These are phyloP conservation scores for Microthlaspi erraticum DNA, from an alignment of 345 rosid genomes.

Conservation along the genomic window DNA sequence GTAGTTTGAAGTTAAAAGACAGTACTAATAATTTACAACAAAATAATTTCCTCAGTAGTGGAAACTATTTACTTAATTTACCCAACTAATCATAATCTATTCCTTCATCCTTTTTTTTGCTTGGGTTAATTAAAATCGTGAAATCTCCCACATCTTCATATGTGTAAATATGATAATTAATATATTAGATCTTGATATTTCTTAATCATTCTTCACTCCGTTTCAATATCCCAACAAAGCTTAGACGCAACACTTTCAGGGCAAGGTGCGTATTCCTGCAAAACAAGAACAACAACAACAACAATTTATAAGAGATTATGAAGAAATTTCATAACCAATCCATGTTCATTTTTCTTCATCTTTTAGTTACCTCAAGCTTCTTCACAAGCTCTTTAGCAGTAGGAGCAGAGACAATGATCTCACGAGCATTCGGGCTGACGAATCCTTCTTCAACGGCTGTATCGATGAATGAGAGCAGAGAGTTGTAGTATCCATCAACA, in stretches of 20 bases:
- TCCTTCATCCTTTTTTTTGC: conserved; percentile 30
- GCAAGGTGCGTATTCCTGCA: conserved; percentile 86
- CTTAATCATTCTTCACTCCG: conserved; percentile 52
- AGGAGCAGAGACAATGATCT: conserved; percentile 89
- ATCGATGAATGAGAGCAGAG: conserved; percentile 90
- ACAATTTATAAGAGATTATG: conserved; percentile 6
- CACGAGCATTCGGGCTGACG: conserved; percentile 79
- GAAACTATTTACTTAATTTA: conserved; percentile 28
- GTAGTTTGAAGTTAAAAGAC: conserved; percentile 39
- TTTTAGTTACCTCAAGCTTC: conserved; percentile 74
- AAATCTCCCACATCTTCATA: conserved; percentile 28
- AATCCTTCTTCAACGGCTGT: conserved; percentile 99
- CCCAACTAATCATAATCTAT: conserved; percentile 40
- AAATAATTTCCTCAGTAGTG: conserved; percentile 35
- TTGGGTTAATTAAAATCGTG: conserved; percentile 38
- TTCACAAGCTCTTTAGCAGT: conserved; percentile 82
- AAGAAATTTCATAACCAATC: conserved; percentile 1
- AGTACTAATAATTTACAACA: conserved; percentile 41
- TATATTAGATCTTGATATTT: conserved; percentile 15
- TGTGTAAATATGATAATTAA: conserved; percentile 26
- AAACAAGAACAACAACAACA: neutral
- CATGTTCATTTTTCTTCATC: neutral
- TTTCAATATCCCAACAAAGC: conserved; percentile 90
- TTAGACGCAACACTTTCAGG: conserved; percentile 81
- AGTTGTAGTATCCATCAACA: conserved; percentile 98